A percentile compares a stretch with the other conserved stretches of the same genome.
phyloP scores from a whole-genome alignment of 2,329 filamentous ascomycete species.

The Calonectria fujianensis region DNA sequence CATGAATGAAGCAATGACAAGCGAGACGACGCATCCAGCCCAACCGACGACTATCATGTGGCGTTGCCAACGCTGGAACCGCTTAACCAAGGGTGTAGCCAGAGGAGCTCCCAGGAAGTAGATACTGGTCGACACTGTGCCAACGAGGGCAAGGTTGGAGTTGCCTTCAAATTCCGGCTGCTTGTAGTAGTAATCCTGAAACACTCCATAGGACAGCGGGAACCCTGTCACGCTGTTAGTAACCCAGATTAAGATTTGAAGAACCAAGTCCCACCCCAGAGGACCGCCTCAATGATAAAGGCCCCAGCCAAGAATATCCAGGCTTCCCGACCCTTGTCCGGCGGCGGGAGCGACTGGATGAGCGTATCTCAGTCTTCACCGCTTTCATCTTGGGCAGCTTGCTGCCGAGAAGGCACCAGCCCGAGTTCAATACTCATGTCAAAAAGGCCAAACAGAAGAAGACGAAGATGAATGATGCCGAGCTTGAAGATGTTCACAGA shows the following conservation, averaged over 20 bases:
- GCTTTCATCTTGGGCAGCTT: not conserved
- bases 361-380: not conserved
- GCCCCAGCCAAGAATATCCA: slow-evolving; percentile 1
- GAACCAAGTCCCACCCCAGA: slow-evolving; percentile 48
- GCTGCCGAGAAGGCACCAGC: not conserved
- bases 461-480: not conserved
- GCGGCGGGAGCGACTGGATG: not conserved
- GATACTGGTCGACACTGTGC: slow-evolving; percentile 42
- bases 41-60: slow-evolving; percentile 41
- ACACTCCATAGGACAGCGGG: slow-evolving; percentile 44
- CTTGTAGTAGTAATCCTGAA: slow-evolving; percentile 46
- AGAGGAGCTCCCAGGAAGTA: slow-evolving; percentile 45
- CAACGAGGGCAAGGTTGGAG: slow-evolving; percentile 41
- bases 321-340: slow-evolving; percentile 3
- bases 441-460: not conserved
- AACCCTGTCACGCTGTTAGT: slow-evolving; percentile 31
- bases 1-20: slow-evolving; percentile 53
- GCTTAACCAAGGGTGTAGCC: slow-evolving; percentile 41
- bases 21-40: slow-evolving; percentile 37
- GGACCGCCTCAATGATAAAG: slow-evolving; percentile 51
- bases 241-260: not conserved
- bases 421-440: slow-evolving; percentile 4
- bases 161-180: slow-evolving; percentile 40
- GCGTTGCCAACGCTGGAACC: slow-evolving; percentile 43
- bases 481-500: too few species aligned